phyloP scores from a whole-genome alignment of 129 eudicot genomes.

The Chrysanthemum seticuspe region DNA sequence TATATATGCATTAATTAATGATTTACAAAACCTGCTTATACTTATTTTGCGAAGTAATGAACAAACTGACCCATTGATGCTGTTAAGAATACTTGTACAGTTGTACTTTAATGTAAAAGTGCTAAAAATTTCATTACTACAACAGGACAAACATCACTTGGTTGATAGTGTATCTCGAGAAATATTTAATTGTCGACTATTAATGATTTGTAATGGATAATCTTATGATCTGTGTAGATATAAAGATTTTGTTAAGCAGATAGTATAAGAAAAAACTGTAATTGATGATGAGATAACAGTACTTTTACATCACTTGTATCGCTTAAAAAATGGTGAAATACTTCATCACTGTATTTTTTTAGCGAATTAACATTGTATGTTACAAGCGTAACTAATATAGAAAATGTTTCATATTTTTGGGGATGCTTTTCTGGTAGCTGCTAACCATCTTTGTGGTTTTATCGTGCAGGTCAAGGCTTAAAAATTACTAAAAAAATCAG shows the following conservation, averaged over 20 bases:
- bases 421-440: not conserved
- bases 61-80: not conserved
- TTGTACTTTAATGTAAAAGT: not conserved
- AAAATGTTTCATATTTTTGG: not conserved
- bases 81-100: not conserved
- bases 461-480: constrained; percentile 26
- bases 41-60: not conserved
- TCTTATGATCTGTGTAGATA: not conserved
- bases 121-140: not conserved
- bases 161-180: not conserved
- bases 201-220: not conserved
- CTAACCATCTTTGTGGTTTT: constrained; percentile 16
- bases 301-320: no score
- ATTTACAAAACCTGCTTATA: not conserved
- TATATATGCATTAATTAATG: not conserved
- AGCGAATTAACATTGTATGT: no score
- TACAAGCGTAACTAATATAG: not conserved
- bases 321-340: no score
- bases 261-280: not conserved
- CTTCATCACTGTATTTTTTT: no score
- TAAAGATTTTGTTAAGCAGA: not conserved
- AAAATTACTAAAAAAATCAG: constrained; percentile 14
- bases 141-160: not conserved
- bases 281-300: no score
- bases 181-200: not conserved